A percentile compares a stretch with the other conserved stretches of the same genome.
phyloP scores from a whole-genome alignment of 1,284 basidiomycete genomes.

The Ceratobasidium sp. region DNA sequence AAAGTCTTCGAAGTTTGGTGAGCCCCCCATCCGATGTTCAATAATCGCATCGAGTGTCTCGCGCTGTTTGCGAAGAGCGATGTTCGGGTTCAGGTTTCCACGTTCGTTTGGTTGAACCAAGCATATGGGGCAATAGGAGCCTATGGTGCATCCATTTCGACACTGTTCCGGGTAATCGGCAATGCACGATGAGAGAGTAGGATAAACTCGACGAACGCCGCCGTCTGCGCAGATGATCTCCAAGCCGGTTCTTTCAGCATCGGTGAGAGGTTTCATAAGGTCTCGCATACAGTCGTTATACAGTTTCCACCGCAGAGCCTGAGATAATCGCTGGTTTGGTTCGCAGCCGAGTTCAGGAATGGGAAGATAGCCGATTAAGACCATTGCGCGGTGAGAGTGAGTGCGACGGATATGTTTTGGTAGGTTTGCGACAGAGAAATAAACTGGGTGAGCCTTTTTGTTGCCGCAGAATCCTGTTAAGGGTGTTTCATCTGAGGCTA shows the following conservation, averaged over 20 bases:
- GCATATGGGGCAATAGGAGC: constrained; percentile 33
- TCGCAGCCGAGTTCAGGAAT: constrained; percentile 3
- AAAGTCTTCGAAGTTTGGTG: not conserved
- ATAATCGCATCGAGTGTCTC: not conserved
- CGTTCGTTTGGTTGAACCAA: constrained; percentile 12
- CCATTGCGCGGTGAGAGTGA: constrained; percentile 5
- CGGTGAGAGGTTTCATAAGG: constrained; percentile 28
- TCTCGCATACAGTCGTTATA: constrained; percentile 45
- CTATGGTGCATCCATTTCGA: constrained; percentile 21
- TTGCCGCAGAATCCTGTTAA: constrained; percentile 41
- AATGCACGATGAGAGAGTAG: constrained; percentile 44
- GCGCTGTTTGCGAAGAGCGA: not conserved
- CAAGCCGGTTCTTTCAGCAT: constrained; percentile 33
- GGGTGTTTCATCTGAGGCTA: constrained; percentile 45
- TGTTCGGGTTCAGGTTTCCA: constrained; percentile 6
- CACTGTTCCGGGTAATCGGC: constrained; percentile 48
- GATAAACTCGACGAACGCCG: constrained; percentile 30
- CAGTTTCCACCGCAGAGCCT: constrained; percentile 7
- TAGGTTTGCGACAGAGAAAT: constrained; percentile 48
- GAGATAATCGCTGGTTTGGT: not conserved
- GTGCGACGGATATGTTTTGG: constrained; percentile 31
- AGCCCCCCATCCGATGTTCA: not conserved
- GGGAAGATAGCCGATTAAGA: constrained; percentile 48
- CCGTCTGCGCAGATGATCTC: constrained; percentile 47
- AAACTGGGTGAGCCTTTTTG: constrained; percentile 47